Evolutionary conservation across 108 stramenopile species (phyloP).

Genomic region (Stephanodiscus minutulus): DNA sequence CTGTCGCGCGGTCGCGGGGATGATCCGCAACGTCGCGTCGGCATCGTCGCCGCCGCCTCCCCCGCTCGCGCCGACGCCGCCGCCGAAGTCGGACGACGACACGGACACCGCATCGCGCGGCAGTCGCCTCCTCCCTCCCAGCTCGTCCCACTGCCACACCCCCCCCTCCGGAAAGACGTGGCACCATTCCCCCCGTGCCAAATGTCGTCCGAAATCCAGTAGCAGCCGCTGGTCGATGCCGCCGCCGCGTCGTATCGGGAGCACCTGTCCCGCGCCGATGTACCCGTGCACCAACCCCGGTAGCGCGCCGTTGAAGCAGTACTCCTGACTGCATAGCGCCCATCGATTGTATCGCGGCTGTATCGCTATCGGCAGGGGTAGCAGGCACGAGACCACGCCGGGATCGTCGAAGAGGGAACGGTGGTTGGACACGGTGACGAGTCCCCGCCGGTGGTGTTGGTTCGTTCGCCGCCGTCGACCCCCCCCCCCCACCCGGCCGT

Average conservation of each 20-base stretch:
- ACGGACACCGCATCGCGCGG: background rate
- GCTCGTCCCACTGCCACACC: constrained; percentile 63
- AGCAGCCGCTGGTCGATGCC: constrained; percentile 65
- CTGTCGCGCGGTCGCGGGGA: constrained; percentile 29
- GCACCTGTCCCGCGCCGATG: constrained; percentile 64
- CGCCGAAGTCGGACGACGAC: constrained; percentile 5
- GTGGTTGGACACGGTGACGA: constrained; percentile 74
- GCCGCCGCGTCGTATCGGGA: constrained; percentile 64
- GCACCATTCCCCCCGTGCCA: constrained; percentile 68
- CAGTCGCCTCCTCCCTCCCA: constrained; percentile 46
- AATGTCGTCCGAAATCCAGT: constrained; percentile 54
- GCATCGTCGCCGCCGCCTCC: constrained; percentile 1
- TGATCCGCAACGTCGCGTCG: constrained; percentile 11
- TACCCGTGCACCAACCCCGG: constrained; percentile 52
- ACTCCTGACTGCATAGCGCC: constrained; percentile 70
- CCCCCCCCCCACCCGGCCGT: background rate
- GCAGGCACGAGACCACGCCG: constrained; percentile 55
- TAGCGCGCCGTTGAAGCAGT: constrained; percentile 64
- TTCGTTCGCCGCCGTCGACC: background rate
- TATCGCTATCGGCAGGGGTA: constrained; percentile 48
- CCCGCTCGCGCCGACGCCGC: background rate
- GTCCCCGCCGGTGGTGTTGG: constrained; percentile 12
- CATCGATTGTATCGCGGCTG: constrained; percentile 65
- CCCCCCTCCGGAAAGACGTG: constrained; percentile 78
- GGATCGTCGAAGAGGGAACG: constrained; percentile 71